Percentiles rank a stretch among this genome's conserved stretches.
These are phyloP conservation scores for Lepidium africanum DNA, from an alignment of 345 rosid species.

Conservation along the genomic window DNA sequence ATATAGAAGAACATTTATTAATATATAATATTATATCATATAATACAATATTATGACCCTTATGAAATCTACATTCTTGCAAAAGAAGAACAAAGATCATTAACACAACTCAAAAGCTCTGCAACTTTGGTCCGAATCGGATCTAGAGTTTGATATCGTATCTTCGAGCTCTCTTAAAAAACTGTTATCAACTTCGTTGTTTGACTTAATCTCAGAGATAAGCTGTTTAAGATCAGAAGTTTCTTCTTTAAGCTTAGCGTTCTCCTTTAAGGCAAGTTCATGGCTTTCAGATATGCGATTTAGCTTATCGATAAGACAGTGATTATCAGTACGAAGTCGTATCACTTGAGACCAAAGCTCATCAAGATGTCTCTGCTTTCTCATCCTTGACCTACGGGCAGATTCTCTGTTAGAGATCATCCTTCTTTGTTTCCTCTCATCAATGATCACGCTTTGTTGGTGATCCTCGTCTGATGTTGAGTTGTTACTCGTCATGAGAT, in stretches of 20 bases:
- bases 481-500: slow-evolving; percentile 48
- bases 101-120: slow-evolving; percentile 14
- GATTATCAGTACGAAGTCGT: slow-evolving; percentile 68
- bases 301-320: slow-evolving; percentile 56
- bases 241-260: slow-evolving; percentile 74
- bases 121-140: slow-evolving; percentile 5
- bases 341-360: slow-evolving; percentile 68
- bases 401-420: slow-evolving; percentile 90
- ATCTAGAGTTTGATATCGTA: slow-evolving; percentile 33
- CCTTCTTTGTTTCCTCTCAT: slow-evolving; percentile 86
- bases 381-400: slow-evolving; percentile 71
- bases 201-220: slow-evolving; percentile 36
- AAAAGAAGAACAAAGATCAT: slow-evolving; percentile 9
- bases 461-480: slow-evolving; percentile 76
- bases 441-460: slow-evolving; percentile 48
- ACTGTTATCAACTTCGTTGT: slow-evolving; percentile 37
- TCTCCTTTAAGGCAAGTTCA: slow-evolving; percentile 60
- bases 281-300: slow-evolving; percentile 58
- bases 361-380: slow-evolving; percentile 65
- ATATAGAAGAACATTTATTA: slow-evolving; percentile 22
- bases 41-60: background rate
- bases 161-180: slow-evolving; percentile 50
- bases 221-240: slow-evolving; percentile 66
- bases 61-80: slow-evolving; percentile 15
- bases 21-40: slow-evolving; percentile 4